These are phyloP conservation scores for Boletales sp. DNA, from an alignment of 768 basidiomycete genomes.

Conservation along the genomic window DNA sequence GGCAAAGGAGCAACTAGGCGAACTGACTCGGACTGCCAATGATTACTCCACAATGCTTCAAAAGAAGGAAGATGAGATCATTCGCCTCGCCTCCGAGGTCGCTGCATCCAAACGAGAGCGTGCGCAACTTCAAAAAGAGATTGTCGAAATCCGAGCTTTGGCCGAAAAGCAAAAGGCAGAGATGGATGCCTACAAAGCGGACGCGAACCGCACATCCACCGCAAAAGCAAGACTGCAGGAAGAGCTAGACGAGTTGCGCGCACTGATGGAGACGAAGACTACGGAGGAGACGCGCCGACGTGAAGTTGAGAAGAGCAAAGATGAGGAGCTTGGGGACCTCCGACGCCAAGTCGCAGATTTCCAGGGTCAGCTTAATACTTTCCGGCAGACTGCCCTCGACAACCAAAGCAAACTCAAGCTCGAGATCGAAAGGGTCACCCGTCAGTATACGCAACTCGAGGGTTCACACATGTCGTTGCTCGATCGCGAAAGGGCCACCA, in stretches of 20 bases:
- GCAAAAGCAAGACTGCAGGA: conserved; percentile 63
- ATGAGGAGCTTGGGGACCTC: conserved; percentile 74
- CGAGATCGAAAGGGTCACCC: conserved; percentile 62
- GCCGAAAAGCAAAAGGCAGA: conserved; percentile 64
- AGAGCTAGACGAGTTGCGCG: conserved; percentile 84
- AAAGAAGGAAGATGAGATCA: conserved; percentile 72
- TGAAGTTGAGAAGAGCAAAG: conserved; percentile 85
- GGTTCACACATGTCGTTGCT: conserved; percentile 62
- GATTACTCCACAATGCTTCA: conserved; percentile 75
- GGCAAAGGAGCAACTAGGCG: conserved; percentile 71
- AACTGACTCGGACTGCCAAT: conserved; percentile 70
- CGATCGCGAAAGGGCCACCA: conserved; percentile 53
- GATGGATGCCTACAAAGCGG: conserved; percentile 54
- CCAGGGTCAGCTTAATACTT: conserved; percentile 64
- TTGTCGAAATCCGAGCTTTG: conserved; percentile 65
- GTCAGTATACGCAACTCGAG: conserved; percentile 59
- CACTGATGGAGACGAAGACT: conserved; percentile 79
- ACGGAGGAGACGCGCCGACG: conserved; percentile 80
- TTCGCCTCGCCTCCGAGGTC: conserved; percentile 50
- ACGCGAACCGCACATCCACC: conserved; percentile 41
- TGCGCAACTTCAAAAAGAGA: conserved; percentile 51
- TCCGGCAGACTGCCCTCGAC: conserved; percentile 59
- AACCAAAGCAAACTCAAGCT: conserved; percentile 69
- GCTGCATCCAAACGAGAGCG: conserved; percentile 53
- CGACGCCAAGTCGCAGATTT: conserved; percentile 58